phyloP scores from a whole-genome alignment of 1,284 basidiomycete species.

The Cryptococcus neoformans region DNA sequence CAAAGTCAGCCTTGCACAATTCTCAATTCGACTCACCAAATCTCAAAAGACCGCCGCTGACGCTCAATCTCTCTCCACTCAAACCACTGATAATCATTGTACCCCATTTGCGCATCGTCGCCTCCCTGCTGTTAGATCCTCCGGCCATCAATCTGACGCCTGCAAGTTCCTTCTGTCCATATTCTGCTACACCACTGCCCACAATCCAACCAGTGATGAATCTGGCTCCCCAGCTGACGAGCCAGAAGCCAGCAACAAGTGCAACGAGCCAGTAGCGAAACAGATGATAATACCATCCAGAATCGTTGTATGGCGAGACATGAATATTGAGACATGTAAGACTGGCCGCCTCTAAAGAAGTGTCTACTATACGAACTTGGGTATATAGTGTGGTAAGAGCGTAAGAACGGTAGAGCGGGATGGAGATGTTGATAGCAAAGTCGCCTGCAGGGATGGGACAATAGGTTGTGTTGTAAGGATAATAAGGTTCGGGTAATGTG shows the following conservation, averaged over 20 bases:
- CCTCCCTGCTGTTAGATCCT: constrained; percentile 26
- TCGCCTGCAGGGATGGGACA: constrained; percentile 72
- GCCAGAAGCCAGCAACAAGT: constrained; percentile 75
- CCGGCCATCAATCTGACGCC: constrained; percentile 38
- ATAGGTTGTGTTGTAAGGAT: constrained; percentile 55
- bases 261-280: constrained; percentile 80
- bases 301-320: constrained; percentile 68
- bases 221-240: constrained; percentile 72
- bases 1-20: neutral
- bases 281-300: constrained; percentile 65
- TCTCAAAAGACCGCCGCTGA: constrained; percentile 78
- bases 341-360: constrained; percentile 61
- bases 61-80: constrained; percentile 81
- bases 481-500: constrained; percentile 54
- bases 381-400: constrained; percentile 80
- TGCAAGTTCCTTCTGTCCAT: constrained; percentile 25
- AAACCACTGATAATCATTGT: constrained; percentile 89
- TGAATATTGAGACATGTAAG: constrained; percentile 76
- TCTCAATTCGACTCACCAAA: constrained; percentile 62
- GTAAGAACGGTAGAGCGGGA: constrained; percentile 67
- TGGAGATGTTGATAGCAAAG: constrained; percentile 74
- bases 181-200: constrained; percentile 38
- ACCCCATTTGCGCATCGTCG: constrained; percentile 58
- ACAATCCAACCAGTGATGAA: constrained; percentile 72
- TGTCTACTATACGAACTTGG: constrained; percentile 81